Evolutionary conservation across 2,329 filamentous ascomycete species (phyloP).

Genomic region (Alternaria arborescens): DNA sequence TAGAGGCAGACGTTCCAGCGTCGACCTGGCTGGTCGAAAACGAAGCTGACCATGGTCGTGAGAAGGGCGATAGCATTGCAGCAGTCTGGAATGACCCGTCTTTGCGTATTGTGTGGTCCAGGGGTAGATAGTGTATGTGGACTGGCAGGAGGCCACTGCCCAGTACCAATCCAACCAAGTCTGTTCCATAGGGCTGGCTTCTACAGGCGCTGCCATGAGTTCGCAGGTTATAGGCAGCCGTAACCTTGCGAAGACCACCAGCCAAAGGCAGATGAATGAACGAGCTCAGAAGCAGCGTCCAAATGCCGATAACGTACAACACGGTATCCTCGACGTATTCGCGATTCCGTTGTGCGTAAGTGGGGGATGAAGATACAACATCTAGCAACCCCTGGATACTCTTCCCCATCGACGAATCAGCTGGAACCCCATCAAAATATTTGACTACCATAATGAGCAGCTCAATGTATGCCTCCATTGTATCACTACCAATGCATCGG

Average conservation of each 20-base stretch:
- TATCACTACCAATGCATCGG: slow-evolving; percentile 13
- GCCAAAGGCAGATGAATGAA: not conserved
- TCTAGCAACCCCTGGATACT: not conserved
- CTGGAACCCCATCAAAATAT: not conserved
- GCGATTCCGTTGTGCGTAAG: not conserved
- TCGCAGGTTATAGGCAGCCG: not conserved
- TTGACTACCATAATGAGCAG: not conserved
- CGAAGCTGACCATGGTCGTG: not conserved
- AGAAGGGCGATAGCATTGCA: not conserved
- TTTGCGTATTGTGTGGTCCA: not conserved
- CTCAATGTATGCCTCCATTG: slow-evolving; percentile 16
- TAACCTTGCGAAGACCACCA: not conserved
- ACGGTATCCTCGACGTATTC: not conserved
- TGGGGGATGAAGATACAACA: not conserved
- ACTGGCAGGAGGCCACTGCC: not conserved
- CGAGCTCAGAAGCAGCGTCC: not conserved
- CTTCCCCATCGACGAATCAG: not conserved
- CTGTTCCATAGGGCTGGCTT: not conserved
- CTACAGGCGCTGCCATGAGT: not conserved
- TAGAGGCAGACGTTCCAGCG: not conserved
- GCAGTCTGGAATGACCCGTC: not conserved
- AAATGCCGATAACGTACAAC: not conserved
- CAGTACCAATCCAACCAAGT: not conserved
- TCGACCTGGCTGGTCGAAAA: not conserved
- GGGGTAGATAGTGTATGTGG: not conserved